phyloP scores from a whole-genome alignment of 441 rosid species.

The Lepidium campestre region DNA sequence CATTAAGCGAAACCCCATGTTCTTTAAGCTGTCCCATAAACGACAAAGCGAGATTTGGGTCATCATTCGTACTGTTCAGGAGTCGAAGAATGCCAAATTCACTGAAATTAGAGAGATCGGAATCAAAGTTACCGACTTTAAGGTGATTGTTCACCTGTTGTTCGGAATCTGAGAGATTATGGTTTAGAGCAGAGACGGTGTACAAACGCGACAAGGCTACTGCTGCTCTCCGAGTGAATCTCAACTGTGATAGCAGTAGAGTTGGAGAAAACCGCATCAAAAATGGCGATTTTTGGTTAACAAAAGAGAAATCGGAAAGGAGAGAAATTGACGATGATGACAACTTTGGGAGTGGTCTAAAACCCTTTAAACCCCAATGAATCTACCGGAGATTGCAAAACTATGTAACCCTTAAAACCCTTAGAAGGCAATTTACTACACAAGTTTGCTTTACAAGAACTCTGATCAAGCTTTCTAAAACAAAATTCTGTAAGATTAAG shows the following conservation, averaged over 20 bases:
- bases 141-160: neutral
- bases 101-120: slow-evolving; percentile 5
- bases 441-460: no score
- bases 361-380: neutral
- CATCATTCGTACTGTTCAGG: slow-evolving; percentile 17
- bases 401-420: no score
- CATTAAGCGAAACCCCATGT: slow-evolving; percentile 34
- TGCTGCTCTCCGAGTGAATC: neutral
- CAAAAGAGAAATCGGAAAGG: no score
- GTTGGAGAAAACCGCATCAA: slow-evolving; percentile 20
- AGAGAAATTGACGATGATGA: neutral
- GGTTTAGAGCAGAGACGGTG: slow-evolving; percentile 14
- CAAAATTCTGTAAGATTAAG: no score
- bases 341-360: no score
- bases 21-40: slow-evolving; percentile 32
- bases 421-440: no score
- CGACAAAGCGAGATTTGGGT: slow-evolving; percentile 36
- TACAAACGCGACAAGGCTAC: slow-evolving; percentile 5
- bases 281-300: neutral
- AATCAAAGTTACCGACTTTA: no score
- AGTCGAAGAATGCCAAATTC: slow-evolving; percentile 13
- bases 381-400: no score
- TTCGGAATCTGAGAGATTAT: slow-evolving; percentile 19
- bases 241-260: neutral
- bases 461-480: no score